Base-by-base conservation (phyloP, 2,329 filamentous ascomycete species). In the Neofusicoccum kwambonambiense region DNA sequence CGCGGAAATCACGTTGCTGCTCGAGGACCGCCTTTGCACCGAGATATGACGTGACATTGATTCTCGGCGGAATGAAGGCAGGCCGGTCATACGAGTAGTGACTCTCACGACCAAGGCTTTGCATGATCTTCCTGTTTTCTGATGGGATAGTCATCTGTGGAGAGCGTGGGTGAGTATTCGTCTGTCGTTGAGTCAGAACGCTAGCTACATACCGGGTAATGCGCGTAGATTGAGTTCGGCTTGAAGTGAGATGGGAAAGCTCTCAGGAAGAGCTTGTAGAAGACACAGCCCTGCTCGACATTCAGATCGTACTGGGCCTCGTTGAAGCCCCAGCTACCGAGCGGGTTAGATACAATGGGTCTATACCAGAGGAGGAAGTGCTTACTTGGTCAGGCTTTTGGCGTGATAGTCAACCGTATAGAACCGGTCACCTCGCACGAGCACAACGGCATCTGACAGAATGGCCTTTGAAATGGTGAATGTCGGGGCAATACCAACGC, bases 171-270 rank as follows among this genome's bases (percentile, higher is more conserved):
- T 47, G 3, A 60, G 56, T 35, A 31, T 0, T 11, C 5, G 5
- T 5, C 5, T 15, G 12, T 22, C 2, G 9, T 8, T 44, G 13
- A 22, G 17, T 34, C 8, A 1, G 9, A 42, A 12, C 7, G 11
- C n/a, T 7, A 17, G 11, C 4, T 2, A 13, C 56, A 11, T 45
- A 65, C 63, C 50, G 88, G 90, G 72, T 89, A 93, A 72, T 92
- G 89, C 0, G 90, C 90, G 68, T 93, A 93, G 65, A 92, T 87
- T 0, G 89, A 91, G 78, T 93, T 87, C n/a, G 81, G 77, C 73
- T 86, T 87, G 83, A 92, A 93, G 78, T 91, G 88, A 68, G 89
- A 84, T 0, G 91, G 91, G 81, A 93, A 91, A 0, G 90, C 89
- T 4, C 89, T 84, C 51, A 90, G 80, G 72, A 92, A 89, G 22